A percentile compares a stretch with the other conserved stretches of the same genome.
Evolutionary conservation across 805 yeast species (phyloP).

Genomic region (Priceomyces medius): DNA sequence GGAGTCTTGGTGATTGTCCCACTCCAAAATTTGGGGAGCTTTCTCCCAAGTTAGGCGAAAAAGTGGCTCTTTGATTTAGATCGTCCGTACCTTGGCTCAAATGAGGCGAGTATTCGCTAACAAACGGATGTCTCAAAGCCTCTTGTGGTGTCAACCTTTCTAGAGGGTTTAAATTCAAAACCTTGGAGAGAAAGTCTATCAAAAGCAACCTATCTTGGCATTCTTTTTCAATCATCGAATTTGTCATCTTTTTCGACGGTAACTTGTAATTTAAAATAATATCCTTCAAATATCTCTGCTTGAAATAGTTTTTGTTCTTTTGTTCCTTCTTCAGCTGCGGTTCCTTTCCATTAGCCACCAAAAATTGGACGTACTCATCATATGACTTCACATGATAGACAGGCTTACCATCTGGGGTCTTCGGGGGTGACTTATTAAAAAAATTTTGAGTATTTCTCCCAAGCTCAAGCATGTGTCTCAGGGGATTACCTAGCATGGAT

Average conservation of each 20-base stretch:
- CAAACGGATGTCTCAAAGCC: constrained; percentile 88
- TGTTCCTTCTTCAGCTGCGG: constrained; percentile 50
- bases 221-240: constrained; percentile 62
- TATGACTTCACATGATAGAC: constrained; percentile 30
- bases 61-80: background rate
- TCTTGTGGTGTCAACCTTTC: constrained; percentile 98
- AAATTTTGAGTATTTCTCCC: constrained; percentile 81
- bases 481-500: constrained; percentile 82
- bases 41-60: background rate
- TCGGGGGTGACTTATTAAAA: constrained; percentile 44
- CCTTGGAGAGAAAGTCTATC: constrained; percentile 74
- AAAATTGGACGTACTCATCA: constrained; percentile 36
- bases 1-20: background rate
- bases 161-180: constrained; percentile 81
- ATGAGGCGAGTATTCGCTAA: constrained; percentile 36
- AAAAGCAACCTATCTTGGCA: constrained; percentile 67
- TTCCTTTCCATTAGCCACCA: constrained; percentile 26
- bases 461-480: constrained; percentile 95
- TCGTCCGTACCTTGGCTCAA: background rate
- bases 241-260: constrained; percentile 57
- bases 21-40: background rate
- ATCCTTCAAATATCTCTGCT: constrained; percentile 60
- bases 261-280: constrained; percentile 74
- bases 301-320: constrained; percentile 83
- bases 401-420: constrained; percentile 25